Evolutionary conservation across 805 yeast species (phyloP), one percentile per base, ranked within the genome.

Genomic region (Wickerhamiella kurtzmanii): DNA sequence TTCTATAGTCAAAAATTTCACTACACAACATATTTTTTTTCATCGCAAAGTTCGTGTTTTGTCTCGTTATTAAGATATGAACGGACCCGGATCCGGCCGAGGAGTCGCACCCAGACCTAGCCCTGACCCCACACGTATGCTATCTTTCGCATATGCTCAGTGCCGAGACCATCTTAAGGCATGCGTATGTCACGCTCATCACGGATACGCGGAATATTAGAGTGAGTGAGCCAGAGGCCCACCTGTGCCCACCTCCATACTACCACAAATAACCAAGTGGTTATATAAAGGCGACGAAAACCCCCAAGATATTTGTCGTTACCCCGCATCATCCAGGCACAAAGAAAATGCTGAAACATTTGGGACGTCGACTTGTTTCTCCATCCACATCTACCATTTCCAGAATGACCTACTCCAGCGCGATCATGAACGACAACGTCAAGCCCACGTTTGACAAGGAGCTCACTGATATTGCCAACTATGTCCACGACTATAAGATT

Each of bases 361-460:
- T 25, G 32, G 32, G 32, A 25, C 32, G 32, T 25, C 32, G 32
- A 25, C 32, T 25, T 11, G 9, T 25, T 11, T 6, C 32, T 25
- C 32, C 32, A 6, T 6, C 32, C 32, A 25, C 32, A 6, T 6
- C 32, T 11, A 25, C 32, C 32, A 11, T 25, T 25, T 25, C 32
- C 9, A 25, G 11, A 25, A 25, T 25, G 32, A 25, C 32, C 32
- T 25, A 25, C 32, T 25, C 43, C 16, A 46, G 56, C 22, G 20
- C 55, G 11, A 63, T 64, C 47, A 50, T 62, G 53, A 66, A 64
- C 44, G 72, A 72, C 59, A 75, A 75, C 59, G 69, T 68, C 36
- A 70, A 77, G 45, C 80, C 80, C 6, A 55, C 64, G 46, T 65
- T 75, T 21, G 80, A 76, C 59, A 58, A 62, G 46, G 76, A 75